These are phyloP conservation scores for Phallus indusiatus DNA, from an alignment of 768 basidiomycete genomes.

Conservation along the genomic window DNA sequence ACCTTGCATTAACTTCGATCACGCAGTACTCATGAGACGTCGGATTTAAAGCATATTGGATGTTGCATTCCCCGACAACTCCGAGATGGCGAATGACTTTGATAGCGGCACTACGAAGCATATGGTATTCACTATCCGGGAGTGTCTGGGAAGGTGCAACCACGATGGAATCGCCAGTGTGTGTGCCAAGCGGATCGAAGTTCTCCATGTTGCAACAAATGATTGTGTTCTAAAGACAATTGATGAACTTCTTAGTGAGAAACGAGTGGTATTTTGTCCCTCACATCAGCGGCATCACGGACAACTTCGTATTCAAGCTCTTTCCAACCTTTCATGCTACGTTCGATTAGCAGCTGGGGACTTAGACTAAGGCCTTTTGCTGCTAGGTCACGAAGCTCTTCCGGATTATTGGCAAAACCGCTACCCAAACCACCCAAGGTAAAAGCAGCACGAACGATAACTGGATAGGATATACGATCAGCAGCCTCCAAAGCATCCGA, in stretches of 20 bases:
- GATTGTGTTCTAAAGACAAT: slow-evolving; percentile 81
- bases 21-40: slow-evolving; percentile 90
- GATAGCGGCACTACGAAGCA: slow-evolving; percentile 95
- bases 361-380: slow-evolving; percentile 85
- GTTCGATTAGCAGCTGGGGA: slow-evolving; percentile 95
- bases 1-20: slow-evolving; percentile 96
- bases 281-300: slow-evolving; percentile 90
- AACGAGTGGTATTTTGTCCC: slow-evolving; percentile 22
- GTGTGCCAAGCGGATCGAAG: slow-evolving; percentile 97
- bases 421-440: slow-evolving; percentile 97
- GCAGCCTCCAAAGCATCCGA: slow-evolving; percentile 89
- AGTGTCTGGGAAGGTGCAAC: slow-evolving; percentile 97
- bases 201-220: slow-evolving; percentile 99
- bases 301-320: slow-evolving; percentile 99
- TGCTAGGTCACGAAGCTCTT: slow-evolving; percentile 89
- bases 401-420: slow-evolving; percentile 90
- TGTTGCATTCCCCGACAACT: slow-evolving; percentile 92
- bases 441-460: slow-evolving; percentile 94
- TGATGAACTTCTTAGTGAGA: not conserved
- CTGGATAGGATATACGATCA: slow-evolving; percentile 88
- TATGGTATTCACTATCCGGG: slow-evolving; percentile 97
- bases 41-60: slow-evolving; percentile 97
- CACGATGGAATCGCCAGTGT: slow-evolving; percentile 99
- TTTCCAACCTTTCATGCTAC: slow-evolving; percentile 99
- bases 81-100: slow-evolving; percentile 89